These are phyloP conservation scores for Harrya chromipes DNA, from an alignment of 768 basidiomycete species.

Conservation along the genomic window DNA sequence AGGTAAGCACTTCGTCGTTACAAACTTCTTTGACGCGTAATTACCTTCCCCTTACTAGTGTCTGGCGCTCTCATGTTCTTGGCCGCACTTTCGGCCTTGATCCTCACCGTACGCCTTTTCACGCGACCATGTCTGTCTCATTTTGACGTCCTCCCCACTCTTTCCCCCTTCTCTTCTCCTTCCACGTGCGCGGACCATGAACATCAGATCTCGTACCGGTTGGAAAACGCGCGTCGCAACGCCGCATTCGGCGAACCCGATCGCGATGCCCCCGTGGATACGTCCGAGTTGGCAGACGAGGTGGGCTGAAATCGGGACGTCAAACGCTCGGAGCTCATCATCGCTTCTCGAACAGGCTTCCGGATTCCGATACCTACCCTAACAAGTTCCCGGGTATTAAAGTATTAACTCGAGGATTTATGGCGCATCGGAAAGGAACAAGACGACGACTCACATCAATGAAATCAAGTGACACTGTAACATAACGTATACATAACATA, in stretches of 20 bases:
- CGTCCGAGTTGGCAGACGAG: slow-evolving; percentile 62
- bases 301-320: slow-evolving; percentile 30
- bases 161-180: too few relatives aligned
- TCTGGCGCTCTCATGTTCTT: slow-evolving; percentile 25
- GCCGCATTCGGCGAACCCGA: slow-evolving; percentile 48
- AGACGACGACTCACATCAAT: too few relatives aligned
- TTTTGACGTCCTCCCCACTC: not conserved
- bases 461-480: too few relatives aligned
- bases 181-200: not conserved
- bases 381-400: not conserved
- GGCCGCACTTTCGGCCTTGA: slow-evolving; percentile 17
- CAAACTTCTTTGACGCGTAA: not conserved
- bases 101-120: slow-evolving; percentile 17
- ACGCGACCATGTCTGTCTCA: too few relatives aligned
- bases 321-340: not conserved
- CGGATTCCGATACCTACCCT: slow-evolving; percentile 54
- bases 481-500: too few relatives aligned
- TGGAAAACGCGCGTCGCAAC: slow-evolving; percentile 58
- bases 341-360: slow-evolving; percentile 40
- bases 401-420: too few relatives aligned
- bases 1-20: not conserved
- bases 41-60: not conserved
- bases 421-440: too few relatives aligned
- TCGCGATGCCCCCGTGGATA: slow-evolving; percentile 52
- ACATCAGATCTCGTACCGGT: slow-evolving; percentile 55